Evolutionary conservation across 371 early-diverging fungal genomes (phyloP).

Genomic region (Mortierella sp.): DNA sequence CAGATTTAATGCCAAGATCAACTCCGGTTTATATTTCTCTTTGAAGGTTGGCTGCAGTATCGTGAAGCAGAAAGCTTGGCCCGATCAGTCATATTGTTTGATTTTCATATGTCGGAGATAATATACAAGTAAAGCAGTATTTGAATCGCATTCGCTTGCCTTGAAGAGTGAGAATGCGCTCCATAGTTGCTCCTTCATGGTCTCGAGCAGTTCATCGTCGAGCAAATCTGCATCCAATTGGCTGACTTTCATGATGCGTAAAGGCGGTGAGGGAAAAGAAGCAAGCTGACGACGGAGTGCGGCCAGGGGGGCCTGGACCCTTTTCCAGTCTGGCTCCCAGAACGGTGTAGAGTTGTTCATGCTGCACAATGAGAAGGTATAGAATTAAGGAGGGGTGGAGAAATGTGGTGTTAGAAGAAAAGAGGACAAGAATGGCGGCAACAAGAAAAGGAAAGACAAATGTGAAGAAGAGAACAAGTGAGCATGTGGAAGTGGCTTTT

Average conservation of each 20-base stretch:
- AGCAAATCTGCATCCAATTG: slow-evolving; percentile 91
- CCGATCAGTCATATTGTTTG: slow-evolving; percentile 14
- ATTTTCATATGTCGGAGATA: slow-evolving; percentile 23
- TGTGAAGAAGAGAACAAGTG: slow-evolving; percentile 1
- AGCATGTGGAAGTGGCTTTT: slow-evolving; percentile 10
- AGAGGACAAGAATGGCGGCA: neutral
- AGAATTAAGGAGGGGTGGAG: neutral
- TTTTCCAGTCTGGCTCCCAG: slow-evolving; percentile 69
- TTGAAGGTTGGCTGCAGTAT: slow-evolving; percentile 65
- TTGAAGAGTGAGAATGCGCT: slow-evolving; percentile 72
- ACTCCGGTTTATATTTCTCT: slow-evolving; percentile 73
- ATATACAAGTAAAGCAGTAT: neutral
- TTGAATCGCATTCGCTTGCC: slow-evolving; percentile 48
- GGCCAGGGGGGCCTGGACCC: slow-evolving; percentile 65
- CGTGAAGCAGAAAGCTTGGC: neutral
- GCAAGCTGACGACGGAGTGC: slow-evolving; percentile 68
- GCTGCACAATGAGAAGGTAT: slow-evolving; percentile 6
- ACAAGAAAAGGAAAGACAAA: neutral
- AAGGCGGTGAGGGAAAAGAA: slow-evolving; percentile 65
- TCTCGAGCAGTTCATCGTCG: slow-evolving; percentile 80
- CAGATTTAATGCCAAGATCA: slow-evolving; percentile 66
- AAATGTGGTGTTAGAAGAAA: neutral
- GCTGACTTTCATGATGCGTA: slow-evolving; percentile 83
- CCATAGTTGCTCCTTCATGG: slow-evolving; percentile 84
- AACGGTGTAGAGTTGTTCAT: slow-evolving; percentile 62